phyloP scores from a whole-genome alignment of 805 yeast genomes.

The Scheffersomyces stipitis region DNA sequence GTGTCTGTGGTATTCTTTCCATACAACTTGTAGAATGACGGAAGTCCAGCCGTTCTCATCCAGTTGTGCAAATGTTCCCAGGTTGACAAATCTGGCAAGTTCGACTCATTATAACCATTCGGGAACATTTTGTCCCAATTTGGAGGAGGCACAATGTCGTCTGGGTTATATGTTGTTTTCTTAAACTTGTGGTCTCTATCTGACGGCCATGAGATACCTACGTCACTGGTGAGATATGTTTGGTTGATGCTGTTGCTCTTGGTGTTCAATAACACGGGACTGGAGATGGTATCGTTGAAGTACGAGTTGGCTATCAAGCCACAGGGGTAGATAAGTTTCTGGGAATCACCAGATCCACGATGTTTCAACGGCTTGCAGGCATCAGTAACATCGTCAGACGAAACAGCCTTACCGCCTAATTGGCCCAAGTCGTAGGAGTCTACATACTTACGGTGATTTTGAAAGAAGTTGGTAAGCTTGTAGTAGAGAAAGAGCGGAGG shows the following conservation, averaged over 20 bases:
- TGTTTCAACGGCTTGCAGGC: constrained; percentile 40
- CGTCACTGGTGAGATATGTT: constrained; percentile 44
- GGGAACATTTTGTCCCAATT: constrained; percentile 83
- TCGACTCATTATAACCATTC: constrained; percentile 81
- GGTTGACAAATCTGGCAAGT: constrained; percentile 69
- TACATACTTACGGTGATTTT: constrained; percentile 93
- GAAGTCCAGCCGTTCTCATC: constrained; percentile 97
- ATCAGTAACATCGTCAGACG: constrained; percentile 45
- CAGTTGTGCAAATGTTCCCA: constrained; percentile 93
- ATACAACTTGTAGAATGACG: constrained; percentile 82
- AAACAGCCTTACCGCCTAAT: constrained; percentile 71
- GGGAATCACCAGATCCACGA: constrained; percentile 38
- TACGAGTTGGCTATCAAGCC: constrained; percentile 91
- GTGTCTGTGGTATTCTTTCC: constrained; percentile 63
- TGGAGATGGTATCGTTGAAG: constrained; percentile 82
- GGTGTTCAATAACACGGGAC: constrained; percentile 48
- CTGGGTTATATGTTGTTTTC: constrained; percentile 64
- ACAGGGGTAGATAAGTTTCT: constrained; percentile 74
- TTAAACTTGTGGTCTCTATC: constrained; percentile 68
- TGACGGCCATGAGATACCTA: constrained; percentile 81
- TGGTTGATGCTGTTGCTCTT: constrained; percentile 43
- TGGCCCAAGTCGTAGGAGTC: constrained; percentile 80
- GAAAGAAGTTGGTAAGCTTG: constrained; percentile 85
- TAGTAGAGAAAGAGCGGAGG: constrained; percentile 79
- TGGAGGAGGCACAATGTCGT: constrained; percentile 89